A percentile compares a stretch with the other conserved stretches of the same genome.
Conservation (phyloP, 1,139 yeast genomes). For the Blastobotrys persicus region DNA sequence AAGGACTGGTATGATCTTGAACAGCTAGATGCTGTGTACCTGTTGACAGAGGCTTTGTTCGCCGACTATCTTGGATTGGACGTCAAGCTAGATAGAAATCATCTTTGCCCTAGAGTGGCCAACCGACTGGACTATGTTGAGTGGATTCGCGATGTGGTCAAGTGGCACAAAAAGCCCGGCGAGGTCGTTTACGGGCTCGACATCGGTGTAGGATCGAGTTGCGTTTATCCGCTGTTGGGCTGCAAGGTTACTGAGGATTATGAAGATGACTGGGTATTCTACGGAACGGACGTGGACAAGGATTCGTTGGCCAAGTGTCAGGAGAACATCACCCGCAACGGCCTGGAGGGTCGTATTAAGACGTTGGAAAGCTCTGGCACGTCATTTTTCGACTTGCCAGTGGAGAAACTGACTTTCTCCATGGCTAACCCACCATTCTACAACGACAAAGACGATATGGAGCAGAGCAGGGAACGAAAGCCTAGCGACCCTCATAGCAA, state of each 20-base stretch:
- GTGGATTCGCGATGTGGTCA: constrained; percentile 25
- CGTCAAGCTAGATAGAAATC: constrained; percentile 21
- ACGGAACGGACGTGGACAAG: constrained; percentile 42
- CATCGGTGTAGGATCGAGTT: constrained; percentile 45
- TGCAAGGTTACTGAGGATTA: constrained; percentile 20
- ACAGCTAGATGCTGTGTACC: constrained; percentile 20
- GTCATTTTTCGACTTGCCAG: constrained; percentile 6
- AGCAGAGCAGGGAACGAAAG: constrained; percentile 21
- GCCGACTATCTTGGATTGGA: constrained; percentile 24
- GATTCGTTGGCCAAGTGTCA: constrained; percentile 33
- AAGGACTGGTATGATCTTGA: constrained; percentile 13
- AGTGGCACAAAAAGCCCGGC: constrained; percentile 4
- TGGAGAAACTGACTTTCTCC: constrained; percentile 29
- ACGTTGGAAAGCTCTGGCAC: constrained; percentile 1
- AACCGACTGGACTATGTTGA: constrained; percentile 30
- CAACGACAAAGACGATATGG: constrained; percentile 35
- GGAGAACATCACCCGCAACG: constrained; percentile 29
- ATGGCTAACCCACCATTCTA: constrained; percentile 52
- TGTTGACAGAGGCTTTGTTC: constrained; percentile 23
- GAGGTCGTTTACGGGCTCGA: constrained; percentile 19
- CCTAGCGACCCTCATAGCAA: constrained; percentile 20
- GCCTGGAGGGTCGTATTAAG: constrained; percentile 13
- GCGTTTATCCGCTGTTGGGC: constrained; percentile 43
- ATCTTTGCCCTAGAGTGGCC: constrained; percentile 31
- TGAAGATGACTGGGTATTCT: constrained; percentile 27